phyloP scores from a whole-genome alignment of 2,329 filamentous ascomycete genomes.

The Teratosphaeria zuluensis region DNA sequence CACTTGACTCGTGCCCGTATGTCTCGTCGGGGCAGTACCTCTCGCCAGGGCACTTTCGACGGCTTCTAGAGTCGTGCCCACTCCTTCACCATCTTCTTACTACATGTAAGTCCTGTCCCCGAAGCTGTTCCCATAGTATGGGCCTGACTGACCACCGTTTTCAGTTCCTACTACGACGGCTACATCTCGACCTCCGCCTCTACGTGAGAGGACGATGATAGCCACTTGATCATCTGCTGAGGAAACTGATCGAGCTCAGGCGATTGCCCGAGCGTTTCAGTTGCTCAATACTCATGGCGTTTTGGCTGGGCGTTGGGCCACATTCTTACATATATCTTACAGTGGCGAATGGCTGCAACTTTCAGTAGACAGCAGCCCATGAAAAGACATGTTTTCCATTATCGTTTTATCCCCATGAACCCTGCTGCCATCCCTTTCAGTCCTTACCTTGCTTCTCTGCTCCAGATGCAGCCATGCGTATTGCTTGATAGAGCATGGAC shows the following conservation, averaged over 20 bases:
- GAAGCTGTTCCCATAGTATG: background rate
- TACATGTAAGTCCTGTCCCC: background rate
- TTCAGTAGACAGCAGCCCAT: background rate
- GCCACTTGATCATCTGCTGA: background rate
- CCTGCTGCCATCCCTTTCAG: too few relatives aligned
- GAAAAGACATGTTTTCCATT: background rate
- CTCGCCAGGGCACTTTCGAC: background rate
- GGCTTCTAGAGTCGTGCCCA: background rate
- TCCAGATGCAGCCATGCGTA: too few relatives aligned
- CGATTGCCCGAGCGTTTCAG: background rate
- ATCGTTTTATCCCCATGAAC: background rate
- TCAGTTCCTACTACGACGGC: background rate
- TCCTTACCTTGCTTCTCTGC: too few relatives aligned
- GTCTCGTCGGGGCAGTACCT: background rate
- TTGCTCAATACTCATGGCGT: background rate
- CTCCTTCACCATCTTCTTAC: background rate
- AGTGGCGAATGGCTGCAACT: background rate
- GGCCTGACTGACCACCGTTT: background rate
- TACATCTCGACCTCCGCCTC: background rate
- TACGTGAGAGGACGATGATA: background rate
- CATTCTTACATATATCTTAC: background rate
- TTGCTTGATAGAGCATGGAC: too few relatives aligned
- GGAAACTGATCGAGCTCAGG: background rate
- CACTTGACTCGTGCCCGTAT: background rate
- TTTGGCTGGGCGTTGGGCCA: background rate